phyloP scores from a whole-genome alignment of 495 filamentous ascomycete species.

The Aspergillus bridgeri region DNA sequence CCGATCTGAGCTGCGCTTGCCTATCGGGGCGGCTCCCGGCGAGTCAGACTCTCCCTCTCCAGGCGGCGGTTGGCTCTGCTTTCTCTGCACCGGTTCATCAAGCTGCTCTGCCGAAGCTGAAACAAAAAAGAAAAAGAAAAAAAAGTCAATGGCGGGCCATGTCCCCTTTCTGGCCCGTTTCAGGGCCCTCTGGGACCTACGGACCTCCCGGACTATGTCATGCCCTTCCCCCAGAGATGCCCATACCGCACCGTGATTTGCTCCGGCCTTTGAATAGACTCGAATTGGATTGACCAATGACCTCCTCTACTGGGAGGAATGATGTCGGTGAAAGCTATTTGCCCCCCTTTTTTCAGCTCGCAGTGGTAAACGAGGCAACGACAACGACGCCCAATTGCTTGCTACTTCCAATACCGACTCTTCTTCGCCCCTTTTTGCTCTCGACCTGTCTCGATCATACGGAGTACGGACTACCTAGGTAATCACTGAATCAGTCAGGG shows the following conservation, averaged over 20 bases:
- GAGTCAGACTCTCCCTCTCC: not conserved
- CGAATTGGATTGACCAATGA: not conserved
- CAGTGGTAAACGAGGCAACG: no score
- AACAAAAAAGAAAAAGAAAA: no score
- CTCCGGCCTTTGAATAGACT: not conserved
- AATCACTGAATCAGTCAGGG: not conserved
- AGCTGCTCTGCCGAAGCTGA: not conserved
- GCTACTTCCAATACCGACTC: no score
- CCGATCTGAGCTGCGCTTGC: not conserved
- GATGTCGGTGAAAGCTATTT: not conserved
- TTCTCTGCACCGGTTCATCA: no score
- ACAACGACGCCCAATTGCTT: no score
- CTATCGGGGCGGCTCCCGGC: not conserved
- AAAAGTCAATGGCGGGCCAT: not conserved
- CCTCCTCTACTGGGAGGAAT: not conserved
- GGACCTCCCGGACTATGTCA: not conserved
- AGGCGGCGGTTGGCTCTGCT: not conserved
- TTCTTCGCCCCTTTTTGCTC: not conserved
- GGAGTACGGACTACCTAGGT: not conserved
- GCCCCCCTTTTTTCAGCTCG: not conserved
- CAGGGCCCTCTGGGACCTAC: not conserved
- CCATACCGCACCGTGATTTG: not conserved
- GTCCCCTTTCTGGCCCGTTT: not conserved
- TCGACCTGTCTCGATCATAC: not conserved
- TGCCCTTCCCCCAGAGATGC: not conserved